Evolutionary conservation across 106 monocot species (phyloP), one percentile per base, ranked within the genome.

Genomic region (Phalaenopsis equestris): DNA sequence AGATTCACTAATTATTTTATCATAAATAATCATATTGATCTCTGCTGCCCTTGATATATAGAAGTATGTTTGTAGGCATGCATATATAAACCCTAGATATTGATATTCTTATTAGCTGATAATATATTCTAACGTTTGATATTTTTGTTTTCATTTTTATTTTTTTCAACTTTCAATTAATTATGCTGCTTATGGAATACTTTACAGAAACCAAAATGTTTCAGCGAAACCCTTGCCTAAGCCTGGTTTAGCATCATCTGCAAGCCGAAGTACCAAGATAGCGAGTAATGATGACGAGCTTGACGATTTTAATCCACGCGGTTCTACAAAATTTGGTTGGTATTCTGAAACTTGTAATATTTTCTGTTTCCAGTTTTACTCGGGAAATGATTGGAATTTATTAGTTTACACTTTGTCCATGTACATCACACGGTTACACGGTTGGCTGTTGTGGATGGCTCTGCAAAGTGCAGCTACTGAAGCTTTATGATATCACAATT

Each of bases 251-350:
- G 42, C 15, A 73, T 52, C 77, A 81, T 80, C 88, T 24, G 80
- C 84, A 80, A 82, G 47, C 55, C 76, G 80, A 67, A 86, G 41
- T 81, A n/a, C 64, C 17, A 78, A 82, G 76, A 30, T 43, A 73
- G 61, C 16, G 24, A 67, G 19, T 23, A 67, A 48, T 38, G 92
- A 89, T 3, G 91, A 92, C 86, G 94, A 98, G 70, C 87, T 94
- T 83, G 94, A 94, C 80, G 94, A 98, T 82, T 98, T 98, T 79
- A 86, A 98, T 72, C 97, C 97, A 73, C 88, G 97, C 30, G 94
- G 90, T 58, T 89, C 96, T 75, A 80, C 73, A 12, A 70, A 70
- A 85, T 18, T 82, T 77, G 90, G 97, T 94, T n/a, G 78, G 88
- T 84, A 48, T 74, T 64, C 73, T 75, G 10, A 19, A 70, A 55